These are phyloP conservation scores for Plantago elongata DNA, from an alignment of 257 asterid species.

Conservation along the genomic window DNA sequence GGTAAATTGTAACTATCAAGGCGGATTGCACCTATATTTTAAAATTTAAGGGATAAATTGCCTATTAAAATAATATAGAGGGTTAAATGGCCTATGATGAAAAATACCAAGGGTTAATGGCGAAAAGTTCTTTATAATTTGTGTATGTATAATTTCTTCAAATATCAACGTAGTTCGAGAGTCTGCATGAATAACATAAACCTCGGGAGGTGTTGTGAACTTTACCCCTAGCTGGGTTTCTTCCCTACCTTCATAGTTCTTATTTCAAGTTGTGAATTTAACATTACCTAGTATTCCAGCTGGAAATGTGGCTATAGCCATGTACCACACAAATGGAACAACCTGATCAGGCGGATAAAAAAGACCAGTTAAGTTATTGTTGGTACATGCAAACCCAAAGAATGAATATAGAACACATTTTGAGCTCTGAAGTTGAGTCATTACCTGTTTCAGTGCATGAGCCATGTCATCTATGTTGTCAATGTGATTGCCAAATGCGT, in stretches of 20 bases:
- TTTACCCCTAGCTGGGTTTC: not conserved
- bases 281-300: constrained; percentile 67
- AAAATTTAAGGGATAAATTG: no score
- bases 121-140: no score
- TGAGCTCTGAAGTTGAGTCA: not conserved
- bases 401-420: not conserved
- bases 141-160: no score
- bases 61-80: no score
- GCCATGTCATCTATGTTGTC: constrained; percentile 51
- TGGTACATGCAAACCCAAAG: not conserved
- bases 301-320: constrained; percentile 86
- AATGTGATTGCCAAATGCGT: constrained; percentile 64
- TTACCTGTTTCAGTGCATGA: constrained; percentile 53
- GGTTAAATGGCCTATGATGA: no score
- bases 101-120: no score
- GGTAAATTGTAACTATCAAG: no score
- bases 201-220: not conserved
- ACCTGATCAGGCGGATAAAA: constrained; percentile 37
- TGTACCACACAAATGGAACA: constrained; percentile 78
- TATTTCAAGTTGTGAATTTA: no score
- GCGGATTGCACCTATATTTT: no score
- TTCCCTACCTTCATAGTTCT: no score
- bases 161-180: no score
- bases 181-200: no score
- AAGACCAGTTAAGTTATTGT: not conserved